A percentile compares a stretch with the other conserved stretches of the same genome.
These are phyloP conservation scores for Exidia glandulosa DNA, from an alignment of 768 basidiomycete species.

Conservation along the genomic window DNA sequence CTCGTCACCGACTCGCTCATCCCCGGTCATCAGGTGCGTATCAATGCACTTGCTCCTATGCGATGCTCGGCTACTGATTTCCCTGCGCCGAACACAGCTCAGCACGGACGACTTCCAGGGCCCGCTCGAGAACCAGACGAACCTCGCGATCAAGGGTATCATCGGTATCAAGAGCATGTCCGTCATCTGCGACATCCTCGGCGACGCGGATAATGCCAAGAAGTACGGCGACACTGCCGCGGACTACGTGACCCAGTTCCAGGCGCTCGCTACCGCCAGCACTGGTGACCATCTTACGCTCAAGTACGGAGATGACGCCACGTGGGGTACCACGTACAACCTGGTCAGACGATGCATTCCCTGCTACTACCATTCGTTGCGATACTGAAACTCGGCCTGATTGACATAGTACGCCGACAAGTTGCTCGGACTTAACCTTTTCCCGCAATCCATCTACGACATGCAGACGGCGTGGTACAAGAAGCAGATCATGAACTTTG, in stretches of 20 bases:
- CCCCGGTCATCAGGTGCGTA: constrained; percentile 26
- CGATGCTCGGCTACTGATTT: background rate
- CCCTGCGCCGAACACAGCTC: background rate
- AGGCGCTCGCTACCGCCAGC: constrained; percentile 37
- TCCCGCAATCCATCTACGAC: constrained; percentile 35
- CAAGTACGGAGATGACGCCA: constrained; percentile 32
- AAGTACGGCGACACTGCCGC: constrained; percentile 40
- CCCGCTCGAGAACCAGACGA: constrained; percentile 47
- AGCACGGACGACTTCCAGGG: constrained; percentile 41
- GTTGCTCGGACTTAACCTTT: constrained; percentile 41
- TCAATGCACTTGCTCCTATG: constrained; percentile 9
- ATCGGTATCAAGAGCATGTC: constrained; percentile 33
- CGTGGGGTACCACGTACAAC: constrained; percentile 54
- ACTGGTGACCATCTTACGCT: constrained; percentile 44
- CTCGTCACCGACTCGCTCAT: constrained; percentile 39
- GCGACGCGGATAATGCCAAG: constrained; percentile 23
- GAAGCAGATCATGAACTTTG: constrained; percentile 11
- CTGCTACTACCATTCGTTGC: too few species aligned
- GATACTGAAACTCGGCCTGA: constrained; percentile 39
- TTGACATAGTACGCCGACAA: constrained; percentile 50
- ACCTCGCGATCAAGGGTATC: constrained; percentile 39
- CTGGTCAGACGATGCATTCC: constrained; percentile 15
- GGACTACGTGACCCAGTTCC: constrained; percentile 43
- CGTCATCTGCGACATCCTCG: constrained; percentile 29
- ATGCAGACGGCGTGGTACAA: constrained; percentile 44